Evolutionary conservation across 2,329 filamentous ascomycete species (phyloP).

Genomic region (Pseudogymnoascus pannorum): DNA sequence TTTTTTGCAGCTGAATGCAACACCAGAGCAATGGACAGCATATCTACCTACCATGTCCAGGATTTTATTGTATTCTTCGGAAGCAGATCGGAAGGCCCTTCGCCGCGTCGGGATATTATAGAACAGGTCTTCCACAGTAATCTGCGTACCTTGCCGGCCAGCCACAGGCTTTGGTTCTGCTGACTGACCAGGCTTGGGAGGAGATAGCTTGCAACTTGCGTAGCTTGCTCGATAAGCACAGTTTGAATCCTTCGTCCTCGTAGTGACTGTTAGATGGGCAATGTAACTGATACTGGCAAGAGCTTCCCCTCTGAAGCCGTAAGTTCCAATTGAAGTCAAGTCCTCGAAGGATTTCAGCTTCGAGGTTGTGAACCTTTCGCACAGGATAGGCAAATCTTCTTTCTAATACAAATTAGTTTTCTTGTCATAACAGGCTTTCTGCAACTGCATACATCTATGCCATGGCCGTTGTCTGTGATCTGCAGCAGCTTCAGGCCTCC

Average conservation of each 20-base stretch:
- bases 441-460: constrained; percentile 66
- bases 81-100: constrained; percentile 80
- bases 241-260: constrained; percentile 79
- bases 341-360: constrained; percentile 94
- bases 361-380: constrained; percentile 93
- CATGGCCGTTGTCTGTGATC: constrained; percentile 94
- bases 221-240: constrained; percentile 90
- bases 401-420: constrained; percentile 45
- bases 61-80: constrained; percentile 97
- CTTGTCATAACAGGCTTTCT: not conserved
- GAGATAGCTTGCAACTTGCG: constrained; percentile 69
- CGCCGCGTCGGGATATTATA: constrained; percentile 90
- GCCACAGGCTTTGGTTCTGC: constrained; percentile 82
- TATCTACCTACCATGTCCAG: constrained; percentile 91
- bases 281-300: constrained; percentile 98
- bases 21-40: constrained; percentile 82
- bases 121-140: constrained; percentile 93
- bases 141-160: constrained; percentile 84
- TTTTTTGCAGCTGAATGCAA: constrained; percentile 95
- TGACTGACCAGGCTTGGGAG: constrained; percentile 80
- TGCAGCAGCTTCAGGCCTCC: constrained; percentile 91
- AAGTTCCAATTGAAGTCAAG: constrained; percentile 80
- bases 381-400: constrained; percentile 85
- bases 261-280: constrained; percentile 89
- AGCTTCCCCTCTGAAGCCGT: constrained; percentile 96